Base-by-base conservation (phyloP, 2,329 filamentous ascomycete species). In the Aureobasidium sp. region DNA sequence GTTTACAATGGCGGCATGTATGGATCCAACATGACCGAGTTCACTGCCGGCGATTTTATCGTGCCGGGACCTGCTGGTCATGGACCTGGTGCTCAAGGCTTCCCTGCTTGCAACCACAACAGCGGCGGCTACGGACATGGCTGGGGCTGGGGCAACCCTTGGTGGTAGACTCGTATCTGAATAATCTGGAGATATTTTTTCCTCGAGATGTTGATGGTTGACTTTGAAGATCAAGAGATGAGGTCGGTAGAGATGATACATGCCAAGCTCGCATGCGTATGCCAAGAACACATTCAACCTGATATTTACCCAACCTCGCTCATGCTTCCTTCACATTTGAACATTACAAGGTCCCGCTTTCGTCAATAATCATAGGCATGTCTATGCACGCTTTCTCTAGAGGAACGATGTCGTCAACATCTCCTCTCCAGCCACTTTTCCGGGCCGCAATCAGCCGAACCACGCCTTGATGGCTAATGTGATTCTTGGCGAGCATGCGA, bases 1-100 rank as follows among this genome's bases (percentile, higher is more conserved):
- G 54, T 58, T 4, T 29, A 37, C 21, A 58, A 58, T 29, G 54
- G 54, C 11, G 54, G 54, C 10, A 58, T 58, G 54, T 58, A 58
- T 31, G 54, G 54, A 10, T 49, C 42, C 4, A 58, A 58, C 23
- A 49, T 47, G 31, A 58, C 54, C 4, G 17, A 37, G 11, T 58
- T 58, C 11, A 58, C 23, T 29, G 54, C 42, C 4, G 43, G 54
- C 7, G 54, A 58, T 23, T 58, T 58, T n/a, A 47, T 58, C 13
- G 54, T 58, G 29, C 54, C 54, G 2, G 54, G 54, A 47, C 42
- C 43, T 27, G 42, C 31, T 38, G 54, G 54, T 23, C 42, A 47
- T 23, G 54, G 54, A 1, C 54, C 54, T 23, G 54, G 54, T 27
- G 54, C 54, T 29, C 21, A 37, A 10, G 54, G 54, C 17, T 58